Conservation (phyloP, 1,284 basidiomycete species). For the Sporisorium reilianum region DNA sequence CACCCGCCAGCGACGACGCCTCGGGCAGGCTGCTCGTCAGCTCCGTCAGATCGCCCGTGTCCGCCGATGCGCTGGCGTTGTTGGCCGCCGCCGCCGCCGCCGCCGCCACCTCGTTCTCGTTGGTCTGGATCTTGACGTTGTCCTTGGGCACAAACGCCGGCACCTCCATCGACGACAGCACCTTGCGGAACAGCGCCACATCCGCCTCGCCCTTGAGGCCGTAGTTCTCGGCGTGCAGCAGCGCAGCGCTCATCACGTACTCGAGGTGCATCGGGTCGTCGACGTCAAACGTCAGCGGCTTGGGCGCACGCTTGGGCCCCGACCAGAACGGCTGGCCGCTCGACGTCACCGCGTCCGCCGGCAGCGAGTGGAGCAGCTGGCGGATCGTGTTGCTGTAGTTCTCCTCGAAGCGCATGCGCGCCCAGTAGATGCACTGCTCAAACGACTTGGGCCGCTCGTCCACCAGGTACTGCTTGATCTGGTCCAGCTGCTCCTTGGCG, state of each 20-base stretch:
- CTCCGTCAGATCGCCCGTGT: constrained; percentile 59
- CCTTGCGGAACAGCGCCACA: constrained; percentile 82
- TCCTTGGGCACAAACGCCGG: constrained; percentile 94
- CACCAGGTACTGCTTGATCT: constrained; percentile 90
- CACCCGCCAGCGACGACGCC: constrained; percentile 82
- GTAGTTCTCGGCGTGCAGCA: constrained; percentile 98
- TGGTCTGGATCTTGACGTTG: constrained; percentile 94
- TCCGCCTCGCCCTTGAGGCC: constrained; percentile 92
- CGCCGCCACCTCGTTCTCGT: constrained; percentile 93
- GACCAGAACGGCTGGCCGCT: constrained; percentile 82
- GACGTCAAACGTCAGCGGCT: constrained; percentile 83
- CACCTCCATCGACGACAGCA: constrained; percentile 85
- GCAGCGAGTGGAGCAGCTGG: constrained; percentile 92
- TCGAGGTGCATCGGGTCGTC: constrained; percentile 83
- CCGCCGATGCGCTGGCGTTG: constrained; percentile 66
- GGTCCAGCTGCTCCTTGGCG: constrained; percentile 77
- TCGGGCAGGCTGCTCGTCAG: constrained; percentile 62
- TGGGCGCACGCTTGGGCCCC: constrained; percentile 98
- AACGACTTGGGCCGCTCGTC: constrained; percentile 93
- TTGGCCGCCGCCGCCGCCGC: constrained; percentile 75
- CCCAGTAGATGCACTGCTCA: constrained; percentile 98
- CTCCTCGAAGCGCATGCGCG: constrained; percentile 92
- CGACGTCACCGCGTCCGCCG: constrained; percentile 88
- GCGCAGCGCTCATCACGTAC: constrained; percentile 93
- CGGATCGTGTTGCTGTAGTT: constrained; percentile 94